These are phyloP conservation scores for Colletotrichum sansevieriae DNA, from an alignment of 2,329 filamentous ascomycete genomes.

Conservation along the genomic window DNA sequence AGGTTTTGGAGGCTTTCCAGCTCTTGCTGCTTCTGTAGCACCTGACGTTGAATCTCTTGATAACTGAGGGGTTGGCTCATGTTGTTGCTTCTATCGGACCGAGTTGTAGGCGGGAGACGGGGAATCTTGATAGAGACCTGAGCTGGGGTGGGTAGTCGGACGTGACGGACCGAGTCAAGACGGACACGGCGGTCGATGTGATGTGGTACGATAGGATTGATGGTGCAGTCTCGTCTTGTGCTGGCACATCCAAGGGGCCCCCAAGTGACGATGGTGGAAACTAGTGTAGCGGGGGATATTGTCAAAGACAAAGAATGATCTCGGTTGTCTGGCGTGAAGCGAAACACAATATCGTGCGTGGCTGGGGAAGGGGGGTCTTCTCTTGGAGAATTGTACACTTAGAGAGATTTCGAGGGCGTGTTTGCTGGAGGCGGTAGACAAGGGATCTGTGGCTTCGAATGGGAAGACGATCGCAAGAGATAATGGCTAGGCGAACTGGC, in stretches of 20 bases:
- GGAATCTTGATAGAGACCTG: constrained; percentile 12
- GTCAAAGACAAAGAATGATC: constrained; percentile 7
- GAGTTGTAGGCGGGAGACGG: constrained; percentile 11
- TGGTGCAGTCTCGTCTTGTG: constrained; percentile 39
- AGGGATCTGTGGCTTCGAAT: constrained; percentile 41
- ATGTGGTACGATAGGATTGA: constrained; percentile 20
- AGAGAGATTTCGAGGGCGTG: constrained; percentile 22
- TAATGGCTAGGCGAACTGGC: constrained; percentile 31
- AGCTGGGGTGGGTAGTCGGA: constrained; percentile 22
- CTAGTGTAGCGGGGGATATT: constrained; percentile 15
- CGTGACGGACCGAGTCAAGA: constrained; percentile 24
- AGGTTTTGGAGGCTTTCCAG: constrained; percentile 34
- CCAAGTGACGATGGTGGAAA: constrained; percentile 27
- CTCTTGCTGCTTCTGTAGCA: constrained; percentile 41
- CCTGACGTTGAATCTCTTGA: constrained; percentile 40
- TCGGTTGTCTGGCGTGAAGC: constrained; percentile 13
- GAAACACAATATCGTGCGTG: constrained; percentile 30
- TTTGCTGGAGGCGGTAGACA: constrained; percentile 35
- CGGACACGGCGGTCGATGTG: constrained; percentile 8
- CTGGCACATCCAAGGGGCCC: constrained; percentile 31
- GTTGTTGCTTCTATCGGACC: constrained; percentile 19
- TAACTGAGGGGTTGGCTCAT: constrained; percentile 38
- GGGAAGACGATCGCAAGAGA: constrained; percentile 32
- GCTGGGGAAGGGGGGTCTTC: constrained; percentile 19
- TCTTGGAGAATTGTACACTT: constrained; percentile 21